A percentile compares a stretch with the other conserved stretches of the same genome.
Evolutionary conservation across 2,329 filamentous ascomycete genomes (phyloP).

Genomic region (Epichloe sibirici): DNA sequence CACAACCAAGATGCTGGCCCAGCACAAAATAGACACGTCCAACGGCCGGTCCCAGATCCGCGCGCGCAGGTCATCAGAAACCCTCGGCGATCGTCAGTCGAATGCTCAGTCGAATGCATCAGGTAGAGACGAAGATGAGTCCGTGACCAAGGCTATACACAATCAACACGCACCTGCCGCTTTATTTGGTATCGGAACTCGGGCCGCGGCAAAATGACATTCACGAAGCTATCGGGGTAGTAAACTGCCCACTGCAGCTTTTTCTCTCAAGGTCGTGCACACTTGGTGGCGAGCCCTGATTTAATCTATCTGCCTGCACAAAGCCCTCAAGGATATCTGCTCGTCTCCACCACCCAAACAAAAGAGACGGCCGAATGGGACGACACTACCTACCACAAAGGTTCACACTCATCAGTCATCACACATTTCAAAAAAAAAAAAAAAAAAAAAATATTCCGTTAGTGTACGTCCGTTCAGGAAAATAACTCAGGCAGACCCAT

Average conservation of each 20-base stretch:
- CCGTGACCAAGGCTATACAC: conserved; percentile 7
- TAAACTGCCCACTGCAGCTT: too few relatives aligned
- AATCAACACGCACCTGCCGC: conserved; percentile 6
- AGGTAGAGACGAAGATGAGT: conserved; percentile 1
- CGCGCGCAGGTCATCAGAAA: conserved; percentile 10
- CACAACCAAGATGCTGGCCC: not conserved
- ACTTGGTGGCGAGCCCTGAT: too few relatives aligned
- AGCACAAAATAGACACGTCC: not conserved
- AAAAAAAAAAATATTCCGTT: too few relatives aligned
- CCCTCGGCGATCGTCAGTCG: conserved; percentile 5
- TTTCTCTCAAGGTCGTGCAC: too few relatives aligned
- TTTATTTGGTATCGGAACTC: not conserved
- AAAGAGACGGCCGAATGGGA: not conserved
- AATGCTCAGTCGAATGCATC: not conserved
- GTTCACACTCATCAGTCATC: too few relatives aligned
- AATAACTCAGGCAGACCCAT: not conserved
- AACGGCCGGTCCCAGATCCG: not conserved
- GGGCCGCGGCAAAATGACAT: too few relatives aligned
- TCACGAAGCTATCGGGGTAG: too few relatives aligned
- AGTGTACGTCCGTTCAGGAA: too few relatives aligned
- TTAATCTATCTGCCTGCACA: too few relatives aligned
- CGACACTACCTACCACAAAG: not conserved
- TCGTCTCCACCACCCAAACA: not conserved
- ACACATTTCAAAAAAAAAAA: too few relatives aligned
- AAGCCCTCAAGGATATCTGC: not conserved